Evolutionary conservation across 345 rosid species (phyloP).

Genomic region (Schrenkiella parvula): DNA sequence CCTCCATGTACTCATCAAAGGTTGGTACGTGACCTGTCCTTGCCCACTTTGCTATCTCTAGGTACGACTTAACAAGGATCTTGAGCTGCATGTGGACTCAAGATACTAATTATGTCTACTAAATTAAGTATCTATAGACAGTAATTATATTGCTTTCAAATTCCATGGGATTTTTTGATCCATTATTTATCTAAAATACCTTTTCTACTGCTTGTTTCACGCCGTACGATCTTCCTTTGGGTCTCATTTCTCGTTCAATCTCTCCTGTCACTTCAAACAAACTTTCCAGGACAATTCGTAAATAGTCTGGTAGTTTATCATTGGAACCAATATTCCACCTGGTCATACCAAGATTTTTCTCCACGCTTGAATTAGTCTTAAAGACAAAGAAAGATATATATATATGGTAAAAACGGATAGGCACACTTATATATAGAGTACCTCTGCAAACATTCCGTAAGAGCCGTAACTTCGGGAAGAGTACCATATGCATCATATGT

Average conservation of each 20-base stretch:
- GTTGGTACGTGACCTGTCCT: background rate
- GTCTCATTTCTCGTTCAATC: background rate
- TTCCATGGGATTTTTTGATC: too few species aligned
- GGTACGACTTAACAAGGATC: background rate
- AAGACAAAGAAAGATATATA: background rate
- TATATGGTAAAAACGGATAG: too few species aligned
- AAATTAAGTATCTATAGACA: too few species aligned
- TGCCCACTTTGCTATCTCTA: constrained; percentile 6
- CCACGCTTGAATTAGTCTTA: background rate
- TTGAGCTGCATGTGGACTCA: background rate
- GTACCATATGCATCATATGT: constrained; percentile 13
- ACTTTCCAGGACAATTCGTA: background rate
- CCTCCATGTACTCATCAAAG: constrained; percentile 19
- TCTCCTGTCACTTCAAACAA: background rate
- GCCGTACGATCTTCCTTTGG: background rate
- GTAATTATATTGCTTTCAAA: too few species aligned
- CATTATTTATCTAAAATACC: background rate
- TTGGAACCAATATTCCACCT: background rate
- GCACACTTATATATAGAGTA: background rate
- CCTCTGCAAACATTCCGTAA: background rate
- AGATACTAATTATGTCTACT: background rate
- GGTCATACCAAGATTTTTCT: background rate
- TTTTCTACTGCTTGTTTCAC: background rate
- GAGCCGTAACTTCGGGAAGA: background rate
- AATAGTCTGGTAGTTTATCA: constrained; percentile 9